Base-by-base conservation (phyloP, 2,329 filamentous ascomycete genomes). In the Talaromyces sp. region DNA sequence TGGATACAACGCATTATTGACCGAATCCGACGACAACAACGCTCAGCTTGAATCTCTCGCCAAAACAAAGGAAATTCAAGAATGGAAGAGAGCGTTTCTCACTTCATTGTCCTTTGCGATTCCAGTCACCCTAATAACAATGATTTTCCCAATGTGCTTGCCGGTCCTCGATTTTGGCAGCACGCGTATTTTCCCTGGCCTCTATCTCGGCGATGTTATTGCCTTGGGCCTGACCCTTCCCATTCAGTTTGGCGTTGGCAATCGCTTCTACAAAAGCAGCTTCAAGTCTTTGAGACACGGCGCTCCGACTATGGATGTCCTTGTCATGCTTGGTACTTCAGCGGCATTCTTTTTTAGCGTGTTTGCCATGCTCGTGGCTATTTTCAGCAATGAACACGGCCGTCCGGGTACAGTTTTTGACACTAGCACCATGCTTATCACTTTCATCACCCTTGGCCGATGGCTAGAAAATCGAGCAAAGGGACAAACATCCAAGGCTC, bases 351-450 rank as follows among this genome's bases (percentile, higher is more conserved):
- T 96, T 75, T 99, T 97, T 78, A 97, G 93, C 73, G 78, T 92
- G 66, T 85, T 90, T 54, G 85, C 91, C 17, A 97, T 99, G 91
- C 58, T 88, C 4, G 86, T 97, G 17, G 95, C 92, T 0, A 73
- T 97, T 21, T 66, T 90, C 14, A 80, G 85, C n/a, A 79, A 85
- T 24, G 90, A 91, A 7, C 91, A 97, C 71, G 84, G 82, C 2
- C 85, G 90, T 54, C 94, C 94, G 0, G 88, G 86, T 64, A 97
- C 92, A 1, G 89, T 97, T 17, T 99, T 99, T 69, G 94, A 99
- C 71, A 99, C 94, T 1, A 97, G 92, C 75, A 96, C 92, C 24
- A 99, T 97, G 94, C 82, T 99, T 56, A 92, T 99, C 73, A 96
- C 92, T 0, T 97, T 99, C 72, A 91, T 97, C 73, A 92, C 89